Evolutionary conservation across 768 basidiomycete genomes (phyloP), one percentile per base, ranked within the genome.

Genomic region (Pulveroboletus frians): DNA sequence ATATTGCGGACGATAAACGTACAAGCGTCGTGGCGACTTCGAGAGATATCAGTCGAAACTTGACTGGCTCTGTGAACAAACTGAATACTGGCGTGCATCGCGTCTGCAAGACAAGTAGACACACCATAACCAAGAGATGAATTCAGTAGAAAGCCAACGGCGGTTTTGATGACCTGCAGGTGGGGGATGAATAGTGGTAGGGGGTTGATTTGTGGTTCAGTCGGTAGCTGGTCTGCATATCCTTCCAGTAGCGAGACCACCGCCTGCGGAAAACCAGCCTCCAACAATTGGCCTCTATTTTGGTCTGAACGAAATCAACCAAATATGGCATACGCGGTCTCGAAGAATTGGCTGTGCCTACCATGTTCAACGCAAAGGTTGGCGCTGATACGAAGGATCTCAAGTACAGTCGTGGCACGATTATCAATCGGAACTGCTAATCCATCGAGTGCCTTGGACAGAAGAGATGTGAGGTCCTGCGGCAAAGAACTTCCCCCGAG

Each of bases 321-420:
- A 42, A 42, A 23, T 49, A 50, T 50, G 44, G 29, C 13, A 54
- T 42, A 35, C 46, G 15, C 42, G 18, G 39, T 7, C 41, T 17
- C 43, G 17, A 47, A 34, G 27, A 35, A 42, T 38, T 34, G 26
- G 14, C 17, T 39, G 13, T 20, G 64, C 79, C 52, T 55, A 83
- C 88, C 82, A 58, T 92, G 88, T 62, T 92, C 88, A 69, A 89
- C 83, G 66, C 87, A 90, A 15, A 92, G 68, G 67, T 92, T 92
- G 11, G 90, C 90, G 21, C 81, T 81, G 13, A 90, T 81, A 49
- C 90, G 78, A 46, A 92, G 76, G 27, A 90, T 68, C 62, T 92
- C 86, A 51, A 78, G 78, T 20, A 83, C 71, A 9, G 77, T 76
- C 9, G 76, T 60, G 43, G 79, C 72, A 50, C 73, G 76, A n/a